A percentile compares a stretch with the other conserved stretches of the same genome.
Conservation (phyloP, 202 grass and related monocot species). For the Thinopyrum obtusiflorum region DNA sequence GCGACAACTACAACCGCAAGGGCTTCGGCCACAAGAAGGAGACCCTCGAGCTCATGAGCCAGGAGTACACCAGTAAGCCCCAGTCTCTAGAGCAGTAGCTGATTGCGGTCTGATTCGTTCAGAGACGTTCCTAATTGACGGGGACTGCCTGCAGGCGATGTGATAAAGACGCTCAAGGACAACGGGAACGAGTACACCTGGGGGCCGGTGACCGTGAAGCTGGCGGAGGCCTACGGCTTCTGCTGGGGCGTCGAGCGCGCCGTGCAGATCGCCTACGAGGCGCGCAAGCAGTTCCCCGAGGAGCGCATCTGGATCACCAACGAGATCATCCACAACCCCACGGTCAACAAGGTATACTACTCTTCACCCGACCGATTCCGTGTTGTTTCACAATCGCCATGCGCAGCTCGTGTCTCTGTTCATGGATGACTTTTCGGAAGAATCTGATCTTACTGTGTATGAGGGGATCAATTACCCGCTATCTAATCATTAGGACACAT, state of each 20-base stretch:
- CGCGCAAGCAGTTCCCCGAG: conserved; percentile 97
- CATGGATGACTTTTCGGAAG: not conserved
- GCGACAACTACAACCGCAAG: conserved; percentile 95
- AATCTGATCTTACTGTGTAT: not conserved
- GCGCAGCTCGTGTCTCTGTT: not conserved
- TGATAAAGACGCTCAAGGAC: conserved; percentile 86
- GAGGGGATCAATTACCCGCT: not conserved
- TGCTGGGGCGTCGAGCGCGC: conserved; percentile 98
- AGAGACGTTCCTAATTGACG: not conserved
- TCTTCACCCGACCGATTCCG: not conserved
- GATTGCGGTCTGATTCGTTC: not conserved
- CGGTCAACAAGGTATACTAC: conserved; percentile 79
- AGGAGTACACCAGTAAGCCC: conserved; percentile 86
- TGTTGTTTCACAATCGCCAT: not conserved
- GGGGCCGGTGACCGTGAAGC: conserved; percentile 86
- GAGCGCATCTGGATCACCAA: conserved; percentile 95
- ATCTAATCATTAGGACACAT: not conserved
- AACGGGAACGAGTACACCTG: conserved; percentile 77
- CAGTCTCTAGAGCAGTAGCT: not conserved
- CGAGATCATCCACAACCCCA: conserved; percentile 98
- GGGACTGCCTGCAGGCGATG: conserved; percentile 48
- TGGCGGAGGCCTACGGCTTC: conserved; percentile 92
- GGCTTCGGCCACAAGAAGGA: conserved; percentile 97
- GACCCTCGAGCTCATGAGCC: conserved; percentile 90
- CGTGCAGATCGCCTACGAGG: conserved; percentile 97